A percentile compares a stretch with the other conserved stretches of the same genome.
These are phyloP conservation scores for Petunia hybrid DNA, from an alignment of 305 asterid genomes.

Conservation along the genomic window DNA sequence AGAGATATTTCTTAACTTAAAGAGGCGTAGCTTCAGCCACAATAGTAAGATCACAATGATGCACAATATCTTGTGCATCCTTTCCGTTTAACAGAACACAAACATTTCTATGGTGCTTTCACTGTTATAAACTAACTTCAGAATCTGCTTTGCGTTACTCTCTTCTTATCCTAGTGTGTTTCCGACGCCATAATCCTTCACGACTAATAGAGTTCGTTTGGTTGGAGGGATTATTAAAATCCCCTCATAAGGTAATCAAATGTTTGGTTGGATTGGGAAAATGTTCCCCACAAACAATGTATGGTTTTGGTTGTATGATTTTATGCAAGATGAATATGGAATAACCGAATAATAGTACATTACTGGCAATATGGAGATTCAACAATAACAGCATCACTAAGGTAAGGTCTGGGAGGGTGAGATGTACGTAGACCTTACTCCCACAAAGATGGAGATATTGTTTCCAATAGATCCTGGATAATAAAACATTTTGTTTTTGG, in stretches of 20 bases:
- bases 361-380: background rate
- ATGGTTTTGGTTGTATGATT: constrained; percentile 6
- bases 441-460: no score
- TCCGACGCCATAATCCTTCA: background rate
- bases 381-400: no score
- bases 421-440: no score
- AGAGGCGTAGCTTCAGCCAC: background rate
- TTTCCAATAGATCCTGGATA: no score
- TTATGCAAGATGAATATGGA: constrained; percentile 12
- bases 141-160: background rate
- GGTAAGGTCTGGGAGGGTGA: no score
- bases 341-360: background rate
- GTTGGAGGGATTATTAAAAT: background rate
- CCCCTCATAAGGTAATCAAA: background rate
- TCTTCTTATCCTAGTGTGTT: background rate
- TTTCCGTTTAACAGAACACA: background rate
- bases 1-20: constrained; percentile 11
- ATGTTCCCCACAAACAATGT: background rate
- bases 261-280: background rate
- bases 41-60: constrained; percentile 3
- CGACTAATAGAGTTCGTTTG: background rate
- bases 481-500: no score
- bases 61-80: background rate
- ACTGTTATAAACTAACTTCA: constrained; percentile 6
- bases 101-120: background rate